Evolutionary conservation across 352 stramenopile genomes (phyloP).

Genomic region (Phytophthora cajani): DNA sequence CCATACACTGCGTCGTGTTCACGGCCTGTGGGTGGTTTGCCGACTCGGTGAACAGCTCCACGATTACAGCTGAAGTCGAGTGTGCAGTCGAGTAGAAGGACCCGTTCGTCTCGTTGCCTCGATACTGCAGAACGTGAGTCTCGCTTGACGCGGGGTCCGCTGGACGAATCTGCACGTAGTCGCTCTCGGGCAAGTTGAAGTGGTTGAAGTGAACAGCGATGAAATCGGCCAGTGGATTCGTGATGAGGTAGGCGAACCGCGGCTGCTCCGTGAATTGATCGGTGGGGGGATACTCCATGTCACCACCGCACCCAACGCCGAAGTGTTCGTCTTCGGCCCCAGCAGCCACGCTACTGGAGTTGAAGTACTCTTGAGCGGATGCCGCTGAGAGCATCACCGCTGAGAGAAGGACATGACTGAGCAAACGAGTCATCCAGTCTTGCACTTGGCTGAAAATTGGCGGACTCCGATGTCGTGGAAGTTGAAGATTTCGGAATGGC

Average conservation of each 20-base stretch:
- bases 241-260: constrained; percentile 45
- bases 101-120: constrained; percentile 33
- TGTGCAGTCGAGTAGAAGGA: constrained; percentile 47
- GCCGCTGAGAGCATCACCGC: constrained; percentile 6
- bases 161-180: constrained; percentile 57
- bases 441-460: not conserved
- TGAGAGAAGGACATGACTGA: constrained; percentile 4
- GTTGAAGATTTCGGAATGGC: constrained; percentile 16
- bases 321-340: constrained; percentile 28
- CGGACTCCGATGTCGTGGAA: not conserved
- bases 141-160: constrained; percentile 35
- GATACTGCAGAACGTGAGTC: constrained; percentile 35
- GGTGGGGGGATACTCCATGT: constrained; percentile 33
- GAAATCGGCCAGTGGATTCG: constrained; percentile 54
- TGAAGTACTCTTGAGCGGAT: constrained; percentile 7
- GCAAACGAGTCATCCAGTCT: constrained; percentile 3
- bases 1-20: constrained; percentile 39
- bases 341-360: constrained; percentile 5
- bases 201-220: constrained; percentile 64
- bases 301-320: constrained; percentile 42
- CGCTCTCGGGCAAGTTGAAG: constrained; percentile 62
- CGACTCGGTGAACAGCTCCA: constrained; percentile 52
- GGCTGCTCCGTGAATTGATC: constrained; percentile 31
- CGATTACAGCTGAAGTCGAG: constrained; percentile 42
- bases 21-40: constrained; percentile 1